These are phyloP conservation scores for Mychonastes homosphaera DNA, from an alignment of 139 green algal species.

Conservation along the genomic window DNA sequence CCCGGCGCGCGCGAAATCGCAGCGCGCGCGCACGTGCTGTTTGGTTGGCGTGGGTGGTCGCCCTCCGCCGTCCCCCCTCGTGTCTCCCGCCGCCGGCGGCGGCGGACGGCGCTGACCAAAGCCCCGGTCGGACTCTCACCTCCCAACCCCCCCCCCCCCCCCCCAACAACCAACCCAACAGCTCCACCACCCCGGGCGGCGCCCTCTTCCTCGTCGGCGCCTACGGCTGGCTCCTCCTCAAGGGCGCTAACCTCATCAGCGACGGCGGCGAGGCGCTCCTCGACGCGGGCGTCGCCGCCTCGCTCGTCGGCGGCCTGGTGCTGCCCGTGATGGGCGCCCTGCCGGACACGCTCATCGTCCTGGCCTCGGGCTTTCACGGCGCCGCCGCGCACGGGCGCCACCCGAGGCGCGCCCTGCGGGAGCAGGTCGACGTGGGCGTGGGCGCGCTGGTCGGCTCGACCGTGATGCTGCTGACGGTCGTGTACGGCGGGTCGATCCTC, in stretches of 20 bases:
- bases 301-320: constrained; percentile 31
- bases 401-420: neutral
- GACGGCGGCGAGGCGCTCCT: constrained; percentile 51
- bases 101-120: too few relatives aligned
- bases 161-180: too few relatives aligned
- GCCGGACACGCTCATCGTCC: constrained; percentile 41
- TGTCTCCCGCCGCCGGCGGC: too few relatives aligned
- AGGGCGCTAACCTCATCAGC: constrained; percentile 37
- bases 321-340: constrained; percentile 45
- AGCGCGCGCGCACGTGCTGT: too few relatives aligned
- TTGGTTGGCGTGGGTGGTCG: too few relatives aligned
- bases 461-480: constrained; percentile 48
- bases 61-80: too few relatives aligned
- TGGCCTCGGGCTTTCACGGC: constrained; percentile 28
- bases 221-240: constrained; percentile 37
- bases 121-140: too few relatives aligned
- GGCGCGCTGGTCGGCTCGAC: constrained; percentile 41
- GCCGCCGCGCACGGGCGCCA: constrained; percentile 3
- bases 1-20: too few relatives aligned
- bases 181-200: too few relatives aligned
- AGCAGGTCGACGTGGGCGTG: constrained; percentile 30
- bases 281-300: constrained; percentile 32
- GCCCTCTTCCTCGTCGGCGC: neutral
- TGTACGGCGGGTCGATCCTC: constrained; percentile 32
- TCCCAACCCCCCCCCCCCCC: too few relatives aligned